A percentile compares a stretch with the other conserved stretches of the same genome.
These are phyloP conservation scores for Cucumis cinereus DNA, from an alignment of 306 rosid species.

Conservation along the genomic window DNA sequence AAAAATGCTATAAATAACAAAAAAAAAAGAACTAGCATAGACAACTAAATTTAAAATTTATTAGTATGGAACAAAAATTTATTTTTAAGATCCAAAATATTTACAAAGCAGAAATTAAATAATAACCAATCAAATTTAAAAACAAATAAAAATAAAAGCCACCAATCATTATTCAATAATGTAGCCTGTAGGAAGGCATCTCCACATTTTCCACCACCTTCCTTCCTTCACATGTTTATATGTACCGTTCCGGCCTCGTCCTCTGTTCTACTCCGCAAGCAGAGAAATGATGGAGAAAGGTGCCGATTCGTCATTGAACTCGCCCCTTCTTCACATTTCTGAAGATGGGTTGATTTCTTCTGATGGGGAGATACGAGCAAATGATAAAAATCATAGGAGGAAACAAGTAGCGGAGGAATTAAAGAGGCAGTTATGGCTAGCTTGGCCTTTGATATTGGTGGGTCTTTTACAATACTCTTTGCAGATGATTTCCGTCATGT, in stretches of 20 bases:
- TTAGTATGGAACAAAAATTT: no score
- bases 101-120: no score
- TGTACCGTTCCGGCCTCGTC: background rate
- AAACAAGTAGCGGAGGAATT: slow-evolving; percentile 25
- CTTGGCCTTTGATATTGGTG: slow-evolving; percentile 51
- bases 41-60: no score
- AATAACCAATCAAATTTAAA: background rate
- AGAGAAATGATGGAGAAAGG: background rate
- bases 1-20: no score
- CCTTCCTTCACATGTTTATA: background rate
- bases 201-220: background rate
- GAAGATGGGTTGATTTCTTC: background rate
- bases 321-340: background rate
- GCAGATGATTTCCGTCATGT: slow-evolving; percentile 62
- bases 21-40: no score
- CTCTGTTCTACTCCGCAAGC: no score
- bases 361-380: background rate
- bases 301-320: background rate
- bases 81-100: no score
- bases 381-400: background rate
- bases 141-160: no score
- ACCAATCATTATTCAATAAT: background rate
- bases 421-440: slow-evolving; percentile 67
- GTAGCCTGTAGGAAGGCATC: background rate
- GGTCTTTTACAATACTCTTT: slow-evolving; percentile 31